phyloP scores from a whole-genome alignment of 176 grass and related monocot genomes.

The Oryza brachyantha region DNA sequence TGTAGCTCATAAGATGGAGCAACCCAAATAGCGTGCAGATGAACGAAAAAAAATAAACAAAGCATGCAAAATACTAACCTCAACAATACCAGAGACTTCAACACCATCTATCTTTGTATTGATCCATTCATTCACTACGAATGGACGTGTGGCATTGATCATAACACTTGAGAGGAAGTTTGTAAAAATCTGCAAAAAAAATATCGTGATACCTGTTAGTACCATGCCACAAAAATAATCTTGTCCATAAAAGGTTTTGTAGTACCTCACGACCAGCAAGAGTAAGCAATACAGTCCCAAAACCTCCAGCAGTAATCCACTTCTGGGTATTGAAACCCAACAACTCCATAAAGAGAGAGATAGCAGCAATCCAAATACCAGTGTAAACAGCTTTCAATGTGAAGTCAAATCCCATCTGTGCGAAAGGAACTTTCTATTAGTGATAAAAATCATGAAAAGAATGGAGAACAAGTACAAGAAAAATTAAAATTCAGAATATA shows the following conservation, averaged over 20 bases:
- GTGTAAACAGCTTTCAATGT: slow-evolving; percentile 81
- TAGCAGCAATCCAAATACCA: slow-evolving; percentile 85
- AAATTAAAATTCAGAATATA: slow-evolving; percentile 4
- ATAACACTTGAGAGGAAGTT: slow-evolving; percentile 98
- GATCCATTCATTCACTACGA: slow-evolving; percentile 97
- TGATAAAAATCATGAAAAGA: not conserved
- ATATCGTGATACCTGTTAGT: slow-evolving; percentile 17
- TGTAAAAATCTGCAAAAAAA: slow-evolving; percentile 78
- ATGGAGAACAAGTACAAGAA: not conserved
- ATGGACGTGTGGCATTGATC: slow-evolving; percentile 96
- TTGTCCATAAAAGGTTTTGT: not conserved
- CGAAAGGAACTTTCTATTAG: slow-evolving; percentile 35
- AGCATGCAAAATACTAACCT: slow-evolving; percentile 60
- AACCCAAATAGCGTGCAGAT: slow-evolving; percentile 12
- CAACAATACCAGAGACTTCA: slow-evolving; percentile 91
- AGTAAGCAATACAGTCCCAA: slow-evolving; percentile 94
- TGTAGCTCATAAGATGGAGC: slow-evolving; percentile 12
- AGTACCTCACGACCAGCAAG: slow-evolving; percentile 98
- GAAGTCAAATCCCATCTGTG: slow-evolving; percentile 96
- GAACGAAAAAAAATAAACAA: not conserved
- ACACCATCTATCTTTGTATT: slow-evolving; percentile 91
- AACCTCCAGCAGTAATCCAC: slow-evolving; percentile 96
- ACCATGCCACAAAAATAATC: slow-evolving; percentile 5
- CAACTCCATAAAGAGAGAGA: slow-evolving; percentile 96
- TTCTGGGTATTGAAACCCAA: slow-evolving; percentile 96